Evolutionary conservation across 352 stramenopile genomes (phyloP), one percentile per base, ranked within the genome.

Genomic region (Pythium folliculosum): DNA sequence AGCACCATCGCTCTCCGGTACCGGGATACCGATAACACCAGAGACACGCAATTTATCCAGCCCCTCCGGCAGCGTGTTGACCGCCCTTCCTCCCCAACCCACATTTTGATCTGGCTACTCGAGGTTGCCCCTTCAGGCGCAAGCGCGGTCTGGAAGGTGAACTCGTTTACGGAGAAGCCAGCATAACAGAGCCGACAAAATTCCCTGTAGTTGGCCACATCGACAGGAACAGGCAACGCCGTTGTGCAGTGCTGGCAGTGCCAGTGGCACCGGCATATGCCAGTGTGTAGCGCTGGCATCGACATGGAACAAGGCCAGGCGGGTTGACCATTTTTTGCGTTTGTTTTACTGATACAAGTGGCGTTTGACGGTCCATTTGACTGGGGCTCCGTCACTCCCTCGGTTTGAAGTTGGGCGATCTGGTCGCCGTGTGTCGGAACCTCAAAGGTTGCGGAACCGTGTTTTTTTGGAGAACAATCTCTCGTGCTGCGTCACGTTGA

Each of bases 401-500:
- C 45, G 0, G 21, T 7, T 65, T 65, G 58, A 65, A 65, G 58
- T 57, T 65, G 57, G 55, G 23, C 2, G 1, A 21, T 55, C 45
- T 1, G 45, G 21, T 19, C 12, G 7, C 14, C n/a, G 40, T 47
- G 40, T n/a, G 38, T 13, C 21, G 25, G 21, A 54, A 23, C 27
- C 50, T n/a, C 40, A 47, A 47, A n/a, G 40, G 40, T 47, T 47
- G 40, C 40, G 40, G 44, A 23, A 50, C 44, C n/a, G 19, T 23
- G 19, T 13, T 12, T 19, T 19, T n/a, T 35, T 19, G 16, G n/a
- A 50, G 21, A 50, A 50, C 19, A 50, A 50, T 25, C 21, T 49
- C 53, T 25, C 37, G 22, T 21, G 5, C 51, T 40, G 12, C 45
- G 53, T 69, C 52, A 21, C 62, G 48, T 70, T 70, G 63, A 65